Conservation (phyloP, 495 filamentous ascomycete species). For the Neurospora sp. region DNA sequence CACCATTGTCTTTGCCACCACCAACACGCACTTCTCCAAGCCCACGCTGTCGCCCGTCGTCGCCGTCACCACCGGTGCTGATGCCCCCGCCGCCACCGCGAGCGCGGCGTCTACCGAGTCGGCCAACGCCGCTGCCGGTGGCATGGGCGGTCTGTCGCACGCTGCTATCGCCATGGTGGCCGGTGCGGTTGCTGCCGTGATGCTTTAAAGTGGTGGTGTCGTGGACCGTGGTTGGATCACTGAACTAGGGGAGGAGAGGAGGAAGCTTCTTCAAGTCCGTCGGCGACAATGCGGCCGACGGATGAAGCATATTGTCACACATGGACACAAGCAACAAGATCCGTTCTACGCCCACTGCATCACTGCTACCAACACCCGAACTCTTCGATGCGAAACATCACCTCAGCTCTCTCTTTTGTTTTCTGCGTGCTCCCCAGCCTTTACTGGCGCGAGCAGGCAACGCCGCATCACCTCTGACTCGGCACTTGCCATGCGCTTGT, state of each 20-base stretch:
- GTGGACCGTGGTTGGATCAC: not conserved
- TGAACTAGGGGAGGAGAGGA: not conserved
- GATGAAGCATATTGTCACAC: not conserved
- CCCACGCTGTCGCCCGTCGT: constrained; percentile 9
- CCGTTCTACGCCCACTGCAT: not conserved
- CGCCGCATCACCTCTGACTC: not conserved
- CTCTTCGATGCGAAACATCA: not conserved
- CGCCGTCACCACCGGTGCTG: constrained; percentile 14
- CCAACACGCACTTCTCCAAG: constrained; percentile 6
- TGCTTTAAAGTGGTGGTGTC: constrained; percentile 26
- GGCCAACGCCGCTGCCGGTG: constrained; percentile 23
- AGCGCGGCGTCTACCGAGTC: constrained; percentile 12
- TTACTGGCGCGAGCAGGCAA: not conserved
- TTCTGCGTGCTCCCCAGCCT: not conserved
- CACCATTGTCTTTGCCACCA: constrained; percentile 13
- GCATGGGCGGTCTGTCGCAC: constrained; percentile 25
- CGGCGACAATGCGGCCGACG: not conserved
- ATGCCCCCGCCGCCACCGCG: constrained; percentile 15
- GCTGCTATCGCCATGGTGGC: constrained; percentile 33
- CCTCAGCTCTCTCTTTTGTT: not conserved
- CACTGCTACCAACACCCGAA: not conserved
- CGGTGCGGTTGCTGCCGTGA: constrained; percentile 33
- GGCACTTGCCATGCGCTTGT: not conserved
- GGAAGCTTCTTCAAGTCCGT: not conserved
- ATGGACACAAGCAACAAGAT: not conserved